Conservation (phyloP, 768 basidiomycete species). For the Termitomyces sp. region DNA sequence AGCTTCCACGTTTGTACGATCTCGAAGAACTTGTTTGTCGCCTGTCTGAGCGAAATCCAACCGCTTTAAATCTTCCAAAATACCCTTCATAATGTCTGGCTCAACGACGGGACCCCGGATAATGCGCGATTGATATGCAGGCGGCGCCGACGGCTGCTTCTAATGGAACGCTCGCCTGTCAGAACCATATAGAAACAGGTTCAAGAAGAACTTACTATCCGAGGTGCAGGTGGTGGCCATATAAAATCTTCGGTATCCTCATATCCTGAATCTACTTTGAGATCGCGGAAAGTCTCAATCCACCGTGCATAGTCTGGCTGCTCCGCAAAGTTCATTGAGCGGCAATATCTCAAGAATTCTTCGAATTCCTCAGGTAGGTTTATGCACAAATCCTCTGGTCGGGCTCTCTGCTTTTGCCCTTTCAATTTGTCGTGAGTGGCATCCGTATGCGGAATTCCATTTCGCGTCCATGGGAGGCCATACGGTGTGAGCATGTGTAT, state of each 20-base stretch:
- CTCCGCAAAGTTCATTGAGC: conserved; percentile 64
- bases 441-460: conserved; percentile 72
- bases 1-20: conserved; percentile 43
- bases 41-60: conserved; percentile 38
- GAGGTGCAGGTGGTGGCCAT: conserved; percentile 61
- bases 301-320: conserved; percentile 63
- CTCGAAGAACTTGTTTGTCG: conserved; percentile 44
- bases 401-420: conserved; percentile 54
- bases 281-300: conserved; percentile 57
- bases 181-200: not conserved
- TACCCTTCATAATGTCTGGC: conserved; percentile 44
- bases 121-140: conserved; percentile 30
- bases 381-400: conserved; percentile 62
- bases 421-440: conserved; percentile 59
- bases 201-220: conserved; percentile 17
- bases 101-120: conserved; percentile 28
- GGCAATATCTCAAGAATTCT: conserved; percentile 69
- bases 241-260: conserved; percentile 55
- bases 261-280: conserved; percentile 59
- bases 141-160: conserved; percentile 7
- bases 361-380: conserved; percentile 70
- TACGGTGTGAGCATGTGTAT: conserved; percentile 76
- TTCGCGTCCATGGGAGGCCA: conserved; percentile 74
- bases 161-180: not conserved
- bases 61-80: conserved; percentile 56